phyloP scores from a whole-genome alignment of 805 yeast species.

The Jamesozyma jinghongensis region DNA sequence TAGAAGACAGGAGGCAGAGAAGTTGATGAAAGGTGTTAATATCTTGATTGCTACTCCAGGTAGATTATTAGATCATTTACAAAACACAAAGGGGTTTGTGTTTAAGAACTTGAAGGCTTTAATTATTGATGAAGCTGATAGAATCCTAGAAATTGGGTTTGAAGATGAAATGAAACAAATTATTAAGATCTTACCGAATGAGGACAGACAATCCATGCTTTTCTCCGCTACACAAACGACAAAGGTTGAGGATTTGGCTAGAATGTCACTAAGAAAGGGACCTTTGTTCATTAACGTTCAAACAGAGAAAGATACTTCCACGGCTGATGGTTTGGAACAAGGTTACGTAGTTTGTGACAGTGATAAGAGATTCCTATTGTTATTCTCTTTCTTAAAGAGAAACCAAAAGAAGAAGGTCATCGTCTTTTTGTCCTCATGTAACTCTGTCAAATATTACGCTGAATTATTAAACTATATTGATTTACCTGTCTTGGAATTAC shows the following conservation, averaged over 20 bases:
- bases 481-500: conserved; percentile 90
- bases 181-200: conserved; percentile 83
- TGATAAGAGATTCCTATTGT: conserved; percentile 81
- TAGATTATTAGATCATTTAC: conserved; percentile 89
- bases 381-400: conserved; percentile 89
- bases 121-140: conserved; percentile 95
- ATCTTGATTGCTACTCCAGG: conserved; percentile 96
- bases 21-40: conserved; percentile 87
- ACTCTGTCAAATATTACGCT: conserved; percentile 92
- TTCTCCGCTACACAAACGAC: conserved; percentile 99
- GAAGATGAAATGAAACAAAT: conserved; percentile 99
- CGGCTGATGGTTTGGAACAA: conserved; percentile 96
- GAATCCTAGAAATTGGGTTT: conserved; percentile 94
- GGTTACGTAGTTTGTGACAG: conserved; percentile 97
- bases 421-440: conserved; percentile 93
- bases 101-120: conserved; percentile 91
- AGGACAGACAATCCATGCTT: conserved; percentile 91
- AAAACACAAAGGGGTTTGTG: conserved; percentile 87
- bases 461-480: conserved; percentile 94
- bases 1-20: conserved; percentile 95
- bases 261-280: conserved; percentile 90
- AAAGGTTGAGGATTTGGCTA: conserved; percentile 94
- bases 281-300: conserved; percentile 92
- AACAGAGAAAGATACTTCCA: conserved; percentile 69
- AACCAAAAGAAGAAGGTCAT: conserved; percentile 86